Evolutionary conservation across 192 early-diverging fungal genomes (phyloP).

Genomic region (Helicostylum pulchrum): DNA sequence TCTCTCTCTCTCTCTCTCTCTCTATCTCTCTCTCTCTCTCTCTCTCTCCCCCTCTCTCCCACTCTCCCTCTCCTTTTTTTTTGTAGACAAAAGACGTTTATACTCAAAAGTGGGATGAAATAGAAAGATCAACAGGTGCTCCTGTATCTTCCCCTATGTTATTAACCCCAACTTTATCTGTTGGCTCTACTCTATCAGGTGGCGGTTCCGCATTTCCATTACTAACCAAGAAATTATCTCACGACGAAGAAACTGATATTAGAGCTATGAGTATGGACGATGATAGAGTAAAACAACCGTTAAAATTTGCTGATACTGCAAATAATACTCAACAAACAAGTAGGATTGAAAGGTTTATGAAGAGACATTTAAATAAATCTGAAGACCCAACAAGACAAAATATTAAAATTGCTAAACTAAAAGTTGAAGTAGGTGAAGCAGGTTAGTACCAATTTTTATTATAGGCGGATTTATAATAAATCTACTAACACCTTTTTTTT

Average conservation of each 20-base stretch:
- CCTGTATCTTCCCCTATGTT: conserved; percentile 3
- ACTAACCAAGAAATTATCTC: not conserved
- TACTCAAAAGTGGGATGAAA: conserved; percentile 24
- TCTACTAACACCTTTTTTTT: not conserved
- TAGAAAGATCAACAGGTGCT: conserved; percentile 18
- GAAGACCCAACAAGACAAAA: conserved; percentile 25
- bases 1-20: too few relatives aligned
- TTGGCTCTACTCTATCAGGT: not conserved
- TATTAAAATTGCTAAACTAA: conserved; percentile 27
- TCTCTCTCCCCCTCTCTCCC: too few relatives aligned
- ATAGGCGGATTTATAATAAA: not conserved
- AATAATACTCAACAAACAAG: not conserved
- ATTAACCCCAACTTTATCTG: conserved; percentile 7
- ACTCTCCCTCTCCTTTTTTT: too few relatives aligned
- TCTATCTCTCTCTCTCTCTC: too few relatives aligned
- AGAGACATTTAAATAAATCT: conserved; percentile 16
- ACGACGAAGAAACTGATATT: not conserved
- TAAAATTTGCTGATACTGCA: not conserved
- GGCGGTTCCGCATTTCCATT: not conserved
- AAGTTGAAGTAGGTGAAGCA: conserved; percentile 31
- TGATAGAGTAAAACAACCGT: not conserved
- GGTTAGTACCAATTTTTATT: conserved; percentile 11
- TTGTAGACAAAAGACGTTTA: conserved; percentile 17
- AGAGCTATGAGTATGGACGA: conserved; percentile 15
- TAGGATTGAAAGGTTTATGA: conserved; percentile 29